Evolutionary conservation across 176 grass and related monocot genomes (phyloP), one percentile per base, ranked within the genome.

Genomic region (Oryza glaberrima): DNA sequence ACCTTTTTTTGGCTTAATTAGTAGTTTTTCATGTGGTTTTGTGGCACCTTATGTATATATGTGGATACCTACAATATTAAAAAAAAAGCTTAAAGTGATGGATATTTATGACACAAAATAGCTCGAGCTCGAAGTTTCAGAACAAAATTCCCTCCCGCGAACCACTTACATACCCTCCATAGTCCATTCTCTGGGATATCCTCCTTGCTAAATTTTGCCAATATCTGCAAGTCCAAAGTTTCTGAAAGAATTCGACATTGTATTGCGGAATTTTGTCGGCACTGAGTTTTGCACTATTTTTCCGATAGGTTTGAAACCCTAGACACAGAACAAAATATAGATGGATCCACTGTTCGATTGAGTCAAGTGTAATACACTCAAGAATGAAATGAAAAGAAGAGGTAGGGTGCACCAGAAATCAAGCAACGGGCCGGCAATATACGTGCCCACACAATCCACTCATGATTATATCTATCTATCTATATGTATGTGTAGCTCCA

Each of bases 341-440:
- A 61, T 61, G 56, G 56, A 61, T 22, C 56, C 36, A 38, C 36
- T 38, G 36, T 38, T 38, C 36, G 36, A 38, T 22, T 61, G 14
- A 10, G 5, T 68, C 25, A 47, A 11, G 77, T 75, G 61, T 26
- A 45, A 41, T 75, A 54, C 41, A 81, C 45, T 68, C 12, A 20
- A 72, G 51, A 34, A 66, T 30, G 86, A 8, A 34, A 66, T 30
- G 86, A 8, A 69, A 17, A 13, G 32, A 32, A 56, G 56, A 73
- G 26, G 19, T 69, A 9, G 0, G 16, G 17, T 58, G 46, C 78
- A 46, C 35, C 4, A 25, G 7, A 6, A 2, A 76, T 19, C 17
- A 87, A 79, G 49, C 75, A 70, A 75, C 20, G 41, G 80, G 67
- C 88, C 22, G 80, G 67, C 88, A 90, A 7, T 67, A 49, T 49